Evolutionary conservation across 257 asterid species (phyloP).

Genomic region (Solanum peruvianum): DNA sequence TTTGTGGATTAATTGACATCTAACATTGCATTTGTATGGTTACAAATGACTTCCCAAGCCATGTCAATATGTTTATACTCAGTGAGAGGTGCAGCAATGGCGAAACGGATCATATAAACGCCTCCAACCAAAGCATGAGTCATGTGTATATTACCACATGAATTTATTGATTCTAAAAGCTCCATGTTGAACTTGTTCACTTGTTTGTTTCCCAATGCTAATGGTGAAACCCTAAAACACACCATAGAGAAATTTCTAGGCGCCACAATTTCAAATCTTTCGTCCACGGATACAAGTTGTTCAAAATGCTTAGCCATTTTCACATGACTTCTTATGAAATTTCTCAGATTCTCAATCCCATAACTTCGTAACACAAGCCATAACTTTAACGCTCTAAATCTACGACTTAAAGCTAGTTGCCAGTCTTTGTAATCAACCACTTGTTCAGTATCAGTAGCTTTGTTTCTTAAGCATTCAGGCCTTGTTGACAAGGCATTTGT

Average conservation of each 20-base stretch:
- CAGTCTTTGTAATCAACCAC: conserved; percentile 70
- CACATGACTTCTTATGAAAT: conserved; percentile 26
- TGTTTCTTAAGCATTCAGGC: conserved; percentile 51
- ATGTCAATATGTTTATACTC: no score
- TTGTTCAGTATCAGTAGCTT: conserved; percentile 35
- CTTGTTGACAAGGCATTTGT: conserved; percentile 45
- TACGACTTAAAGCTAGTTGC: conserved; percentile 63
- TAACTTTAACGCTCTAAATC: conserved; percentile 46
- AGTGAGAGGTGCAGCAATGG: no score
- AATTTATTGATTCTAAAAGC: conserved; percentile 40
- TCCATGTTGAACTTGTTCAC: conserved; percentile 32
- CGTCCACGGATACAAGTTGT: conserved; percentile 32
- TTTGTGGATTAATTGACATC: no score
- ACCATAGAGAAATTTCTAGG: conserved; percentile 74
- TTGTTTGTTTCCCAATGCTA: conserved; percentile 10
- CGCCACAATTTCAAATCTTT: conserved; percentile 59
- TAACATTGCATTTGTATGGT: no score
- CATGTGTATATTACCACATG: no score
- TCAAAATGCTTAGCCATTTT: neutral
- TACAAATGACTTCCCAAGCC: no score
- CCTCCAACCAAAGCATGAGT: no score
- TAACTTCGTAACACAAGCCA: conserved; percentile 65
- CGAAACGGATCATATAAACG: no score
- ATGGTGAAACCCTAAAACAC: conserved; percentile 49
- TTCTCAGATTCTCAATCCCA: conserved; percentile 48